Evolutionary conservation across 345 rosid species (phyloP).

Genomic region (Camelina hispida): DNA sequence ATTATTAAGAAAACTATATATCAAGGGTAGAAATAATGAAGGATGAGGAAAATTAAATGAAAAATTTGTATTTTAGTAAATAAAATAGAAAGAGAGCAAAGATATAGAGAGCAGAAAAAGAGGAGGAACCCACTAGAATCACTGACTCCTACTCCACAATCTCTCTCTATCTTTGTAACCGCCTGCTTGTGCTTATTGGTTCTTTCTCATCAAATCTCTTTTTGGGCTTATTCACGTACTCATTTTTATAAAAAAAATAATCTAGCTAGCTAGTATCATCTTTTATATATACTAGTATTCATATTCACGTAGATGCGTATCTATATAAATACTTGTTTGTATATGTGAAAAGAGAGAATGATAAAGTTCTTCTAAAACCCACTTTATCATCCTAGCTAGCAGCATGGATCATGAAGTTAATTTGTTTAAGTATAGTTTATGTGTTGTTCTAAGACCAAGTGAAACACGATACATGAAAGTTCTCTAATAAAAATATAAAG

Average conservation of each 20-base stretch:
- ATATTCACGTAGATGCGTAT: conserved; percentile 20
- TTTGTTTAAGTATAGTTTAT: conserved; percentile 13
- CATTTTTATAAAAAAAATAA: not conserved
- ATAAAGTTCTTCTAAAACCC: conserved; percentile 6
- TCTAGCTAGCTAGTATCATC: not conserved
- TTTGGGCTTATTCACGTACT: conserved; percentile 49
- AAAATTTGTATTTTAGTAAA: conserved; percentile 39
- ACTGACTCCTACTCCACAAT: conserved; percentile 77
- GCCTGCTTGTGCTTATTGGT: conserved; percentile 80
- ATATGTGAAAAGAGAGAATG: conserved; percentile 40
- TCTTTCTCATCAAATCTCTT: conserved; percentile 47
- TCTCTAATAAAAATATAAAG: not conserved
- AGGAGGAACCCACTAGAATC: conserved; percentile 75
- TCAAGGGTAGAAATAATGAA: not conserved
- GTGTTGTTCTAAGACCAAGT: conserved; percentile 7
- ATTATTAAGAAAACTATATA: not conserved
- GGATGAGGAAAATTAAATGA: conserved; percentile 26
- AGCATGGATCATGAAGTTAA: conserved; percentile 35
- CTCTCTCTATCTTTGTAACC: conserved; percentile 59
- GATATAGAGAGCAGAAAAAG: conserved; percentile 48
- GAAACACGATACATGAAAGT: not conserved
- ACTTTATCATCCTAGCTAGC: conserved; percentile 7
- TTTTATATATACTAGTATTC: not conserved
- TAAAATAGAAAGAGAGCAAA: conserved; percentile 18
- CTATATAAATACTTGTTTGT: not conserved